Conservation (phyloP, 495 filamentous ascomycete species). For the Aspergillus incahuasiensis region DNA sequence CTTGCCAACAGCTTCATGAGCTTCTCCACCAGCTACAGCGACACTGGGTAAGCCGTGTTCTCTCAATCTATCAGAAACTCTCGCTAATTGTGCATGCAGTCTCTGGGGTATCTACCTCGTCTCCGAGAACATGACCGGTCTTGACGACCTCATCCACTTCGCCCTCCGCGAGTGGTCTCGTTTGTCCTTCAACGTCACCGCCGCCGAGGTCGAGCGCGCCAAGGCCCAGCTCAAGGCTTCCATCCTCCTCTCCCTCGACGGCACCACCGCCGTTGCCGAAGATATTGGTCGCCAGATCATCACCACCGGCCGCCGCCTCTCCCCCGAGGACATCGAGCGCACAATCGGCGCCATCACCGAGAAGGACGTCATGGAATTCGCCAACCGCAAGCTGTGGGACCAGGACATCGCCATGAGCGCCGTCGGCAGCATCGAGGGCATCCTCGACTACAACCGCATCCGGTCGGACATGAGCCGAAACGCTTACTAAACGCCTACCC, state of each 20-base stretch:
- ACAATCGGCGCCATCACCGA: constrained; percentile 81
- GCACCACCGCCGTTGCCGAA: constrained; percentile 93
- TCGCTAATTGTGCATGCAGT: constrained; percentile 51
- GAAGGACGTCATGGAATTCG: constrained; percentile 97
- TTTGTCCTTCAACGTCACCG: constrained; percentile 76
- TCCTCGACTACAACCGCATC: constrained; percentile 85
- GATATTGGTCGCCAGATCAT: constrained; percentile 98
- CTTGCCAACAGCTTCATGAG: constrained; percentile 99
- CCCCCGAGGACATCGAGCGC: constrained; percentile 88
- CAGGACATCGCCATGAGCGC: constrained; percentile 92
- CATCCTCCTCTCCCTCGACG: constrained; percentile 92
- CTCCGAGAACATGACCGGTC: constrained; percentile 75
- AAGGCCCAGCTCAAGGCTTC: constrained; percentile 99
- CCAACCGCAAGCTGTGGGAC: constrained; percentile 88
- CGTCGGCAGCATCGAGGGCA: constrained; percentile 85
- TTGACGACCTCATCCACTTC: constrained; percentile 98
- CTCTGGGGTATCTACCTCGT: constrained; percentile 99
- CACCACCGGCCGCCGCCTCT: constrained; percentile 89
- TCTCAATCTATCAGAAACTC: not conserved
- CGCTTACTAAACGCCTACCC: constrained; percentile 21
- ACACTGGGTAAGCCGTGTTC: constrained; percentile 73
- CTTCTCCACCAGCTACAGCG: constrained; percentile 98
- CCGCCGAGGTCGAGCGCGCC: constrained; percentile 92
- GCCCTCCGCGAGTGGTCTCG: constrained; percentile 97
- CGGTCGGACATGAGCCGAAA: constrained; percentile 89